Conservation (phyloP, 2,329 filamentous ascomycete species). For the Sphaerulina vaccinii region DNA sequence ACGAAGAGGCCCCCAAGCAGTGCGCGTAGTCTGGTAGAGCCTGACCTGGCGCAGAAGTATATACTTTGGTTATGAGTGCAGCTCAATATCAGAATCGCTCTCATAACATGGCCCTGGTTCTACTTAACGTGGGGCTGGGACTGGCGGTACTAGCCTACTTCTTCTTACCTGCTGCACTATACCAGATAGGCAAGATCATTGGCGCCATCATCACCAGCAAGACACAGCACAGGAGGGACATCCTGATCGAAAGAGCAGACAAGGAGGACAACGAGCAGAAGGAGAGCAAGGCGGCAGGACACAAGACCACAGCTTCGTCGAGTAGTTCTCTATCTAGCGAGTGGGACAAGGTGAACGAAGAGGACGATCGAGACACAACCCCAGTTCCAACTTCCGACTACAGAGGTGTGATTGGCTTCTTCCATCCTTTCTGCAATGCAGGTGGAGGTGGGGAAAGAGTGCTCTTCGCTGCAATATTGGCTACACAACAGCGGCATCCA, state of each 20-base stretch:
- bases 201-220: slow-evolving; percentile 33
- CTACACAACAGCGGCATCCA: slow-evolving; percentile 86
- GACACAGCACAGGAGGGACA: slow-evolving; percentile 34
- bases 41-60: too few species aligned
- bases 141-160: slow-evolving; percentile 25
- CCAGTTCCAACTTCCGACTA: slow-evolving; percentile 58
- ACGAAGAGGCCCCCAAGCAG: too few species aligned
- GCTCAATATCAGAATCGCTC: too few species aligned
- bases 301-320: slow-evolving; percentile 22
- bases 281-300: not conserved
- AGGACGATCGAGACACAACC: slow-evolving; percentile 40
- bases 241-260: slow-evolving; percentile 33
- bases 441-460: slow-evolving; percentile 94
- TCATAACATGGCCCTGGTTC: slow-evolving; percentile 4
- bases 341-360: slow-evolving; percentile 65
- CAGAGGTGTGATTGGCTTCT: slow-evolving; percentile 89
- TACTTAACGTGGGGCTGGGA: slow-evolving; percentile 25
- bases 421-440: slow-evolving; percentile 98
- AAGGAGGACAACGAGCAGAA: slow-evolving; percentile 19
- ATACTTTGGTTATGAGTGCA: too few species aligned
- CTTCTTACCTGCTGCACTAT: slow-evolving; percentile 30
- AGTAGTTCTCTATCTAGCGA: slow-evolving; percentile 56
- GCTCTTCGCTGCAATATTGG: slow-evolving; percentile 90
- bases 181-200: slow-evolving; percentile 27
- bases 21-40: too few species aligned